Conservation (phyloP, 2,329 filamentous ascomycete genomes). For the Colletotrichum navitas region DNA sequence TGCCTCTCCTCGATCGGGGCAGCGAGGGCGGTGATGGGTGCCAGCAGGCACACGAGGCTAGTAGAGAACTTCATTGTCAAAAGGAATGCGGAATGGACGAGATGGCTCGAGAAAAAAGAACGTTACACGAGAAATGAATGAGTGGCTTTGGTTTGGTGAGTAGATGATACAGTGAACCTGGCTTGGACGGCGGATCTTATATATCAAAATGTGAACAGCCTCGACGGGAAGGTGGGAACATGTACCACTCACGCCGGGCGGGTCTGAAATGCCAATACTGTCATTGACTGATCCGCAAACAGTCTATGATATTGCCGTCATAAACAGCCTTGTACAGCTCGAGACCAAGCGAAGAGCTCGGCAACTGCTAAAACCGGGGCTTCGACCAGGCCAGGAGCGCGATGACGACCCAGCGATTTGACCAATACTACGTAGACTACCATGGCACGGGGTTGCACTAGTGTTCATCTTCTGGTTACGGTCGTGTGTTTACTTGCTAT, state of each 20-base stretch:
- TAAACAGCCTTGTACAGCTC: neutral
- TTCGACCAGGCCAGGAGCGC: neutral
- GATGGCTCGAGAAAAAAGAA: neutral
- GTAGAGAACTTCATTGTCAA: slow-evolving; percentile 43
- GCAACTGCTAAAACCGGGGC: neutral
- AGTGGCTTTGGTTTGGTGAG: neutral
- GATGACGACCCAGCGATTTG: neutral
- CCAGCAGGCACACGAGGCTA: slow-evolving; percentile 51
- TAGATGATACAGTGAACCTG: neutral
- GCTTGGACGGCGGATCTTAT: neutral
- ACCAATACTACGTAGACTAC: neutral
- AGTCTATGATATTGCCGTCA: neutral
- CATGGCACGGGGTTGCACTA: neutral
- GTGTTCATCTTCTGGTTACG: neutral
- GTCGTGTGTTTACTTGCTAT: neutral
- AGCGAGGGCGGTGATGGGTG: slow-evolving; percentile 53
- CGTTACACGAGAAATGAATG: neutral
- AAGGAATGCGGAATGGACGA: neutral
- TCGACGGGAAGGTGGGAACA: neutral
- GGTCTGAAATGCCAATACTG: neutral
- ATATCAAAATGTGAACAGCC: neutral
- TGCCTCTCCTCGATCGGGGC: slow-evolving; percentile 53
- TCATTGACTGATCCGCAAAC: neutral
- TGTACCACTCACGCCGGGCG: neutral
- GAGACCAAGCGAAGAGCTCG: neutral